A percentile compares a stretch with the other conserved stretches of the same genome.
Conservation (phyloP, 2,329 filamentous ascomycete genomes). For the Fusarium nurragi region DNA sequence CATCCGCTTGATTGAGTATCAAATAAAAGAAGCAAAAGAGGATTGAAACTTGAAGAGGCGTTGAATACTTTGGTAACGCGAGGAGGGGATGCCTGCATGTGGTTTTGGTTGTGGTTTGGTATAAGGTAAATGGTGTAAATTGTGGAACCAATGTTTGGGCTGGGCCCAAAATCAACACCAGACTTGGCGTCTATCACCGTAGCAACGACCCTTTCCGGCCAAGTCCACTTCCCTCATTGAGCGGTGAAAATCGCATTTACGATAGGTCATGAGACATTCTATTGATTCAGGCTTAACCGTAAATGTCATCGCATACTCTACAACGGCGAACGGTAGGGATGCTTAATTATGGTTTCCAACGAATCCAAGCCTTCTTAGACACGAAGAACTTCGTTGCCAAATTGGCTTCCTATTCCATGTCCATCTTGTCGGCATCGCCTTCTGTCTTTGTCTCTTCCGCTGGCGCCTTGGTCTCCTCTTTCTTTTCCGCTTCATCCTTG, state of each 20-base stretch:
- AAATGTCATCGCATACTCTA: constrained; percentile 2
- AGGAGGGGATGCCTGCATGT: constrained; percentile 40
- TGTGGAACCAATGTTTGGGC: constrained; percentile 25
- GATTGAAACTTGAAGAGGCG: constrained; percentile 17
- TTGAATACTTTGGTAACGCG: constrained; percentile 22
- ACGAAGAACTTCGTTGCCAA: too few species aligned
- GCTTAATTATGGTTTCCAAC: constrained; percentile 1
- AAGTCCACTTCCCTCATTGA: neutral
- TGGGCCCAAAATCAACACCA: constrained; percentile 32
- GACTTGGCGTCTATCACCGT: constrained; percentile 30
- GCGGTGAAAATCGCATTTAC: constrained; percentile 6
- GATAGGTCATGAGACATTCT: constrained; percentile 18
- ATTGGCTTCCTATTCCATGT: constrained; percentile 35
- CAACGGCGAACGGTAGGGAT: neutral
- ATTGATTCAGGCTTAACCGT: neutral
- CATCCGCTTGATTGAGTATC: constrained; percentile 2
- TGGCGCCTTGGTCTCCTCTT: constrained; percentile 18
- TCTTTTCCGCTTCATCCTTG: constrained; percentile 2
- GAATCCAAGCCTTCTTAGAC: neutral
- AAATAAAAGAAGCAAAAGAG: constrained; percentile 5
- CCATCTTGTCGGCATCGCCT: constrained; percentile 39
- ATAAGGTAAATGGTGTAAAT: constrained; percentile 37
- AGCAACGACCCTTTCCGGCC: constrained; percentile 29
- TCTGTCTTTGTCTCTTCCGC: constrained; percentile 37
- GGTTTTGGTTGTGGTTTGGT: constrained; percentile 28